These are phyloP conservation scores for Trichoderma koningii DNA, from an alignment of 2,329 filamentous ascomycete genomes.

Conservation along the genomic window DNA sequence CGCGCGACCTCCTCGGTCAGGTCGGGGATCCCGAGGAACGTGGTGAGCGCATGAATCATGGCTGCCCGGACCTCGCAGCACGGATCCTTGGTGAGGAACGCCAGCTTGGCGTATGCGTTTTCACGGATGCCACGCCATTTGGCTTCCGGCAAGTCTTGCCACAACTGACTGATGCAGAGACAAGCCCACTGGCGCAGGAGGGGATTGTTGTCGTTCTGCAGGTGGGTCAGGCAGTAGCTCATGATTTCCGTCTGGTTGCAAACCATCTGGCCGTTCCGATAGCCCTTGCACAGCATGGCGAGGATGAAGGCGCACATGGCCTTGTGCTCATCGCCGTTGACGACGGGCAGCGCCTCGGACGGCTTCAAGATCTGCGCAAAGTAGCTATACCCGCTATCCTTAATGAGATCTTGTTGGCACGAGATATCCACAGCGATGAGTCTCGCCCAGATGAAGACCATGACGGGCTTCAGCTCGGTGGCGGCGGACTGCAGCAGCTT, in stretches of 20 bases:
- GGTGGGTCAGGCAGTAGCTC: slow-evolving; percentile 79
- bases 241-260: slow-evolving; percentile 91
- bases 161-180: slow-evolving; percentile 91
- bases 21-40: slow-evolving; percentile 90
- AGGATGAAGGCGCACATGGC: slow-evolving; percentile 99
- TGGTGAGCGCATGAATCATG: slow-evolving; percentile 90
- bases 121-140: slow-evolving; percentile 96
- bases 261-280: slow-evolving; percentile 86
- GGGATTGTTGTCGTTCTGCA: slow-evolving; percentile 83
- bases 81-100: slow-evolving; percentile 77
- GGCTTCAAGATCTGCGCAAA: slow-evolving; percentile 92
- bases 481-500: slow-evolving; percentile 95
- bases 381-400: slow-evolving; percentile 96
- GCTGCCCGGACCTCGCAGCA: slow-evolving; percentile 91
- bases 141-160: slow-evolving; percentile 86
- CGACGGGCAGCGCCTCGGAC: slow-evolving; percentile 77
- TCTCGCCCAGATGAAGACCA: slow-evolving; percentile 99
- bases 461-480: slow-evolving; percentile 91
- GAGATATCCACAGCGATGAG: slow-evolving; percentile 93
- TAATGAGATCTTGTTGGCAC: slow-evolving; percentile 90
- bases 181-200: slow-evolving; percentile 94
- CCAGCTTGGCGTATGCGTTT: slow-evolving; percentile 78
- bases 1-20: slow-evolving; percentile 87
- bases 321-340: slow-evolving; percentile 89
- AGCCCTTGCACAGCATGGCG: slow-evolving; percentile 94